Percentiles rank a stretch among this genome's conserved stretches.
These are phyloP conservation scores for Hypoxylon sp. DNA, from an alignment of 2,329 filamentous ascomycete species.

Conservation along the genomic window DNA sequence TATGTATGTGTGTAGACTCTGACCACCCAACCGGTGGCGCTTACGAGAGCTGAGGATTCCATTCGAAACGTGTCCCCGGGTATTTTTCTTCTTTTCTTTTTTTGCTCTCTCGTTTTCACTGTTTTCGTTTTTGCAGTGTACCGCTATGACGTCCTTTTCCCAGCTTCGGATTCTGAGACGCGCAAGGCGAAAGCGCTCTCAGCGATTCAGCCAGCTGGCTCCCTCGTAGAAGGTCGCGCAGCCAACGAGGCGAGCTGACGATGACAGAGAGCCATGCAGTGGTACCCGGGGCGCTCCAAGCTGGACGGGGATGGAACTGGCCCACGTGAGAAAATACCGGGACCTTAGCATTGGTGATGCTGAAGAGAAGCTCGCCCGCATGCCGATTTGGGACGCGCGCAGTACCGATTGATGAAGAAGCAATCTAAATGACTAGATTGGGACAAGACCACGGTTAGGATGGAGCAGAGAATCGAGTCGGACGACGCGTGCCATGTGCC, in stretches of 20 bases:
- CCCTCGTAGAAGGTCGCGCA: conserved; percentile 5
- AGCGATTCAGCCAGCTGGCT: neutral
- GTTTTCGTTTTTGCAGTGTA: too few relatives aligned
- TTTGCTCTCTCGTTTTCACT: neutral
- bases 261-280: conserved; percentile 25
- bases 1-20: too few relatives aligned
- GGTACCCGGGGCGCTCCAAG: conserved; percentile 21
- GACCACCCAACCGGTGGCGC: neutral
- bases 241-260: conserved; percentile 7
- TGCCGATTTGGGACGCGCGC: conserved; percentile 20
- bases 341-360: conserved; percentile 13
- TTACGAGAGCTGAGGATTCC: neutral
- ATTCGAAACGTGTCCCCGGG: neutral
- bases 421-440: conserved; percentile 22
- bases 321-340: conserved; percentile 32
- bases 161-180: neutral
- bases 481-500: too few relatives aligned
- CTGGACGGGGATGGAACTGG: conserved; percentile 28
- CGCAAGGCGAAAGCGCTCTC: neutral
- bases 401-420: conserved; percentile 24
- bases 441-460: conserved; percentile 18
- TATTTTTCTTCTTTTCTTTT: neutral
- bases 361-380: conserved; percentile 15
- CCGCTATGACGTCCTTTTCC: too few relatives aligned
- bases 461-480: conserved; percentile 16